phyloP scores from a whole-genome alignment of 257 asterid genomes.

The Datura wrightii region DNA sequence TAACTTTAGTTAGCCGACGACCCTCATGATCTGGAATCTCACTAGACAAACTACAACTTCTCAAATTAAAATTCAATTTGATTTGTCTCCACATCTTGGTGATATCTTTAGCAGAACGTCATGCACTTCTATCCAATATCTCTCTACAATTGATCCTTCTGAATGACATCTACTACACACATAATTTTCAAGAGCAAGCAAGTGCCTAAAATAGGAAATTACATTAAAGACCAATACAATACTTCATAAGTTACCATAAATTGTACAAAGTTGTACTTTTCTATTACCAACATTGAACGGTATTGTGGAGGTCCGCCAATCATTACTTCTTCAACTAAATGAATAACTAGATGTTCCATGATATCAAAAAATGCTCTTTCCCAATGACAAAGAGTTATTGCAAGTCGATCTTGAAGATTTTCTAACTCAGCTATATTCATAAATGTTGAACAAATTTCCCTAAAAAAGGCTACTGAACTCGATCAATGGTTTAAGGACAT shows the following conservation, averaged over 20 bases:
- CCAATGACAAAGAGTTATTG: not conserved
- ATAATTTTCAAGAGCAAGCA: not conserved
- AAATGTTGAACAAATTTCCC: not conserved
- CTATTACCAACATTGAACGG: not conserved
- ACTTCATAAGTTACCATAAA: not conserved
- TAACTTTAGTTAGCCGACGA: no score
- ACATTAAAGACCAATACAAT: no score
- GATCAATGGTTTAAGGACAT: not conserved
- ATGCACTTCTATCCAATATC: not conserved
- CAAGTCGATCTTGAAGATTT: not conserved
- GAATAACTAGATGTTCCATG: not conserved
- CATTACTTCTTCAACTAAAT: not conserved
- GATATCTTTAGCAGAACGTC: not conserved
- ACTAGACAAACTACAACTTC: no score
- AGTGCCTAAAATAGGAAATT: not conserved
- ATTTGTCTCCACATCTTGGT: not conserved
- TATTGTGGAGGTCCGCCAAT: not conserved
- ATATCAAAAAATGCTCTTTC: not conserved
- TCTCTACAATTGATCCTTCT: no score
- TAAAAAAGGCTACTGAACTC: not conserved
- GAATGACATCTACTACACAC: no score
- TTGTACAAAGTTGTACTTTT: not conserved
- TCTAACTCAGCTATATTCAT: not conserved
- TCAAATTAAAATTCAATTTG: no score
- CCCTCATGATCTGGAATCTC: not conserved